phyloP scores from a whole-genome alignment of 768 basidiomycete species.

The Phanerodontia chrysosporium region DNA sequence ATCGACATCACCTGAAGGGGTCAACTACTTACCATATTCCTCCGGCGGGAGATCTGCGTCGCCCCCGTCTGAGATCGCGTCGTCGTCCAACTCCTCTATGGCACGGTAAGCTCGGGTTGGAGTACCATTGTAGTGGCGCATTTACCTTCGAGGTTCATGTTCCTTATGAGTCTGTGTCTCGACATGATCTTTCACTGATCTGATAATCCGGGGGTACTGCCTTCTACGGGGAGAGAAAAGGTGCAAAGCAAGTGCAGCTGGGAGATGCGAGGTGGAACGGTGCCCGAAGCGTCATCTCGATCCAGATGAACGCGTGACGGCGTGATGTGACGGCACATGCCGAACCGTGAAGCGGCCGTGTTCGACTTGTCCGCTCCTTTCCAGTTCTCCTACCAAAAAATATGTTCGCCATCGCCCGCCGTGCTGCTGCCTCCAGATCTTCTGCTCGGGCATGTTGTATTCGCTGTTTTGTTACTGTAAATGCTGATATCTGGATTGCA shows the following conservation, averaged over 20 bases:
- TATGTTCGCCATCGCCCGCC: constrained; percentile 54
- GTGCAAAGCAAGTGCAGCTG: background rate
- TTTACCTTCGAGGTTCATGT: constrained; percentile 73
- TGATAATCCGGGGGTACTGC: no score
- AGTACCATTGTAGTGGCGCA: background rate
- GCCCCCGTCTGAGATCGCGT: constrained; percentile 71
- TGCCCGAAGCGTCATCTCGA: background rate
- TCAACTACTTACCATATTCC: constrained; percentile 64
- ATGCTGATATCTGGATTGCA: constrained; percentile 24
- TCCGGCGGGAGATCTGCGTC: constrained; percentile 80
- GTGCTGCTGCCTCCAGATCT: constrained; percentile 34
- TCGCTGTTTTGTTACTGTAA: no score
- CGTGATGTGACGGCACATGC: background rate
- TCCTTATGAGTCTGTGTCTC: constrained; percentile 84
- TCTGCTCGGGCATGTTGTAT: constrained; percentile 45
- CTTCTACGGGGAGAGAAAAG: constrained; percentile 3
- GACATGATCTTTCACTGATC: constrained; percentile 59
- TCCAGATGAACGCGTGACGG: background rate
- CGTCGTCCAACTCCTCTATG: constrained; percentile 83
- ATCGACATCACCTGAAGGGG: background rate
- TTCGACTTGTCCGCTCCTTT: background rate
- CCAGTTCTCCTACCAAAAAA: constrained; percentile 6
- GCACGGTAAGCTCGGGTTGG: background rate
- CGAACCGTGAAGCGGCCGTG: background rate
- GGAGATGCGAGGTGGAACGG: background rate